Evolutionary conservation across 1,139 yeast genomes (phyloP).

Genomic region (Lodderomyces theae): DNA sequence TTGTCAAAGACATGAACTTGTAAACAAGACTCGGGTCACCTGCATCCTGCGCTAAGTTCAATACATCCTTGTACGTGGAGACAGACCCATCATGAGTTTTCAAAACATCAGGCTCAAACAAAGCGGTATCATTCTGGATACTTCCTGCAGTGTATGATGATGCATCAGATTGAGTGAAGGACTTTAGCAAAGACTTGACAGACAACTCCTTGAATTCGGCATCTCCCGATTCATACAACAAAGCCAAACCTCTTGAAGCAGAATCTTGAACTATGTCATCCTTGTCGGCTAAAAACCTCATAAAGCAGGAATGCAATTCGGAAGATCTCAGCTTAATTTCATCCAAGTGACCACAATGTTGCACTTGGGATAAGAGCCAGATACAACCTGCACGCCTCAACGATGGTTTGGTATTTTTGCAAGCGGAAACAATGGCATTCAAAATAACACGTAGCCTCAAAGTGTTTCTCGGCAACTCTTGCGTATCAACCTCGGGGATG

Average conservation of each 20-base stretch:
- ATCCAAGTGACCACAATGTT: slow-evolving; percentile 58
- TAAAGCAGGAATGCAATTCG: slow-evolving; percentile 67
- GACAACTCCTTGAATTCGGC: slow-evolving; percentile 65
- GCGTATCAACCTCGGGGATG: slow-evolving; percentile 32
- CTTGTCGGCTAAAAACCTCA: slow-evolving; percentile 70
- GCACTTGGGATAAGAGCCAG: slow-evolving; percentile 80
- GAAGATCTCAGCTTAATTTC: slow-evolving; percentile 44
- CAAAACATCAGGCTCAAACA: slow-evolving; percentile 79
- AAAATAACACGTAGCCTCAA: slow-evolving; percentile 39
- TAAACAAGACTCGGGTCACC: slow-evolving; percentile 95
- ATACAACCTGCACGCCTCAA: slow-evolving; percentile 75
- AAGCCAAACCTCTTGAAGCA: slow-evolving; percentile 83
- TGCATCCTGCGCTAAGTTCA: slow-evolving; percentile 85
- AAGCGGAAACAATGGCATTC: slow-evolving; percentile 46
- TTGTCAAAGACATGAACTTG: slow-evolving; percentile 90
- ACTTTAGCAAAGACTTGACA: slow-evolving; percentile 69
- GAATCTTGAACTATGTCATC: slow-evolving; percentile 89
- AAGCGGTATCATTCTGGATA: slow-evolving; percentile 73
- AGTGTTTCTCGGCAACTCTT: slow-evolving; percentile 19
- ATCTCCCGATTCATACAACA: slow-evolving; percentile 79
- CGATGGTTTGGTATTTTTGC: slow-evolving; percentile 68
- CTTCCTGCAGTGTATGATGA: slow-evolving; percentile 61
- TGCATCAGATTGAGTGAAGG: slow-evolving; percentile 73
- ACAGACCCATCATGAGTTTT: slow-evolving; percentile 83
- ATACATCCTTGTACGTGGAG: slow-evolving; percentile 82